A percentile compares a stretch with the other conserved stretches of the same genome.
phyloP scores from a whole-genome alignment of 202 grass and related monocot species.

The Alloteropsis angusta region DNA sequence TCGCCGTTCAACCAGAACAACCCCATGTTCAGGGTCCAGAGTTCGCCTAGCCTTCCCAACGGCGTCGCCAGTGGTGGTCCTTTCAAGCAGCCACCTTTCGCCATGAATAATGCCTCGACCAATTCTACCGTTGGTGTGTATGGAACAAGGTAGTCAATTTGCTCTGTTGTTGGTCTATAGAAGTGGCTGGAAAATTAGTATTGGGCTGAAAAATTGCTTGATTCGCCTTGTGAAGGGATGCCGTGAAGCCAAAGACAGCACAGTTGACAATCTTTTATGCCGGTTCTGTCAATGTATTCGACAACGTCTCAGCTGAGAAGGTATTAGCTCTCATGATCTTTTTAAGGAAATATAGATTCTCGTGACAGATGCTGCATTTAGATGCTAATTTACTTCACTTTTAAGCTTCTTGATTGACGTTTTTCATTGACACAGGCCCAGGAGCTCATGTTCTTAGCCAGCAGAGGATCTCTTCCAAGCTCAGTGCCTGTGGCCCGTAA shows the following conservation, averaged over 20 bases:
- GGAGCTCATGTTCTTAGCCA: slow-evolving; percentile 79
- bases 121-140: slow-evolving; percentile 38
- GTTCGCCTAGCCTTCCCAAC: slow-evolving; percentile 35
- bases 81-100: slow-evolving; percentile 40
- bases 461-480: slow-evolving; percentile 44
- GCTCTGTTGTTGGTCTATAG: neutral
- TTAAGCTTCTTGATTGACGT: neutral
- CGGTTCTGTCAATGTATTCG: slow-evolving; percentile 72
- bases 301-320: slow-evolving; percentile 69
- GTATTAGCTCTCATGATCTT: slow-evolving; percentile 9
- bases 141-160: slow-evolving; percentile 38
- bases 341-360: neutral
- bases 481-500: slow-evolving; percentile 14
- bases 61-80: neutral
- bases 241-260: slow-evolving; percentile 28
- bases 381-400: neutral
- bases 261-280: slow-evolving; percentile 88
- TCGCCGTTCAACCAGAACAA: slow-evolving; percentile 45
- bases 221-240: slow-evolving; percentile 46
- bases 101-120: slow-evolving; percentile 4
- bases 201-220: neutral
- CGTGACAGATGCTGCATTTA: neutral
- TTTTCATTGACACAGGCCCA: slow-evolving; percentile 44
- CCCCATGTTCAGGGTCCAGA: slow-evolving; percentile 55
- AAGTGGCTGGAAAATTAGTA: neutral